Base-by-base conservation (phyloP, 2,329 filamentous ascomycete genomes). In the Penicillium sp. region DNA sequence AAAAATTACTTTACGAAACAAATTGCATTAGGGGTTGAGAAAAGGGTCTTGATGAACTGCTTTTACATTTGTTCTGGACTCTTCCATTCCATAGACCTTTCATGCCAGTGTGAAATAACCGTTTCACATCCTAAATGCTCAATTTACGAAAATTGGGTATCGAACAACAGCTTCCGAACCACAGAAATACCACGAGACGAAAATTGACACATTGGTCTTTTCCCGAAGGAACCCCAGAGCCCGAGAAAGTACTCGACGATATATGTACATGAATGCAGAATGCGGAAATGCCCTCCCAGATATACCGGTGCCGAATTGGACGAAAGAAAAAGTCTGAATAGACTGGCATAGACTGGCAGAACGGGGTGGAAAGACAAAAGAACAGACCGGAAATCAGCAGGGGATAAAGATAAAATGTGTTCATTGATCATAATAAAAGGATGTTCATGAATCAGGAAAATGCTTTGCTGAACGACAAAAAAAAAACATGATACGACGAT, bases 221-320 rank as follows among this genome's bases (percentile, higher is more conserved):
- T 17, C 15, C 39, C 39, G 26, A 27, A n/a, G 29, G n/a, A 42
- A 42, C 17, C 15, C 39, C 39, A 42, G 24, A 15, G 20, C 39
- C 26, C 39, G 39, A 12, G 21, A 30, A 42, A 29, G 23, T 15
- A n/a, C n/a, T 12, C 21, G 12, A 32, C 9, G 7, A 12, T 17
- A 26, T 42, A 42, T 42, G 24, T 42, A 42, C 39, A 42, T 29
- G 17, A 42, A 29, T 42, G 39, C 26, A 29, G 13, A 29, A 42
- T 42, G 26, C 39, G 29, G 15, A 12, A 15, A 15, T 42, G 39
- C 9, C 26, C 17, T 42, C 26, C 39, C 23, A n/a, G 15, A 10
- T 7, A 29, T 8, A 10, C 15, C 10, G 7, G 18, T 18, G 18
- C 33, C 18, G 8, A 17, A 17, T 33, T 33, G 30, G 13, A 13